These are phyloP conservation scores for Gaeumannomyces sp. DNA, from an alignment of 2,329 filamentous ascomycete species.

Conservation along the genomic window DNA sequence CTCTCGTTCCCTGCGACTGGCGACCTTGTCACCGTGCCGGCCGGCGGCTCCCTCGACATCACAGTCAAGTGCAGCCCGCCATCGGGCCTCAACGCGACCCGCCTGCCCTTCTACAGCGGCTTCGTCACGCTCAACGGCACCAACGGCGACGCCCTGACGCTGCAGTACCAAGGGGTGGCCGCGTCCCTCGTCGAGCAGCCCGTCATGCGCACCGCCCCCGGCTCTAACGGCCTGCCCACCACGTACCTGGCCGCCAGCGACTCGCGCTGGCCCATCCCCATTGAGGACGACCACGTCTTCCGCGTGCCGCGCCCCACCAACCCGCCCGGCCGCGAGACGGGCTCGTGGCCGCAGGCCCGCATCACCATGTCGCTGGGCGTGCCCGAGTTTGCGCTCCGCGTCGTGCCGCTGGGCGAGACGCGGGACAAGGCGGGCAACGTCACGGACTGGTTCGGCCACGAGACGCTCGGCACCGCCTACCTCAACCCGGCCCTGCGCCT, in stretches of 20 bases:
- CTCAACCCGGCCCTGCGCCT: background rate
- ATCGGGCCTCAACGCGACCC: slow-evolving; percentile 19
- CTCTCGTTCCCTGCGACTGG: slow-evolving; percentile 13
- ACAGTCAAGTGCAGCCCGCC: slow-evolving; percentile 24
- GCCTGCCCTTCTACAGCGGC: slow-evolving; percentile 35
- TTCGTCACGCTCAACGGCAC: slow-evolving; percentile 34
- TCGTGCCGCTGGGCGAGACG: background rate
- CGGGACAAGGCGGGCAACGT: too few relatives aligned
- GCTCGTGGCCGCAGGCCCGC: slow-evolving; percentile 3
- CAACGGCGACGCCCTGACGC: slow-evolving; percentile 27
- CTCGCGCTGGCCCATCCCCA: slow-evolving; percentile 1
- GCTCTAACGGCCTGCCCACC: background rate
- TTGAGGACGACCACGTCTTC: background rate
- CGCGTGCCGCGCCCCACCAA: background rate
- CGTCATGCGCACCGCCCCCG: background rate
- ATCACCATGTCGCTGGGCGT: background rate
- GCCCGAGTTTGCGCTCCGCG: background rate
- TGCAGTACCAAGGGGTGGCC: slow-evolving; percentile 34
- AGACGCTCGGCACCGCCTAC: background rate
- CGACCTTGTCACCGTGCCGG: slow-evolving; percentile 20
- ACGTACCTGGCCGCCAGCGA: slow-evolving; percentile 3
- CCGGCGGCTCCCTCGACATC: slow-evolving; percentile 18
- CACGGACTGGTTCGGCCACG: slow-evolving; percentile 1
- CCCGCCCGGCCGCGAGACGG: background rate
- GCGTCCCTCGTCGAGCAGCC: slow-evolving; percentile 8